Evolutionary conservation across 768 basidiomycete species (phyloP), one percentile per base, ranked within the genome.

Genomic region (Mycena venus): DNA sequence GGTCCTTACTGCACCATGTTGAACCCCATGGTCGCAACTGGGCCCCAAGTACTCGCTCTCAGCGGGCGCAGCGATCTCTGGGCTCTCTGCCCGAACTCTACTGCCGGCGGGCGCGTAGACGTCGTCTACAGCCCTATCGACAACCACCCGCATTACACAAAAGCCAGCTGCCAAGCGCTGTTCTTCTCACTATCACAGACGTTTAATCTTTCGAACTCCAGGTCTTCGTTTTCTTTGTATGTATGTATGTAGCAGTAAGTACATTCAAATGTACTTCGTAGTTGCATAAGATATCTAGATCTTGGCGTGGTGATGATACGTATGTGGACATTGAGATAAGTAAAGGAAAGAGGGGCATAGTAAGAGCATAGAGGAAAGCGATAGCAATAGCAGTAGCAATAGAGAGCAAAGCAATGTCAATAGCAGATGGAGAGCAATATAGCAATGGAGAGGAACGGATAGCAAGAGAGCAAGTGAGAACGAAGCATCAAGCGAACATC

Each of bases 401-500:
- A 75, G 40, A 68, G 66, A 79, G 63, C 65, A 78, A 68, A 79
- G 63, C 65, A 78, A 68, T 61, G 61, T 47, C 56, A 62, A 75
- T 38, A 58, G 72, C 65, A 49, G 49, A 51, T 25, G 32, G n/a
- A 62, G 56, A 70, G 60, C 63, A 69, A 78, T 67, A 72, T 31
- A 32, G 76, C 58, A 74, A 74, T 74, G 38, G 42, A 74, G 44
- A 74, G 74, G 60, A 68, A 59, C 56, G 27, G 69, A 66, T 8
- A 66, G 56, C 56, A 67, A 36, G 60, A 77, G 55, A 71, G 56
- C 51, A 76, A 68, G 47, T 63, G 44, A 49, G 68, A 23, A 73
- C n/a, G n/a, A 77, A 82, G 73, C 71, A 74, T 68, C 65, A 76
- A 79, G 62, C 73, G 68, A 77, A 55, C 40, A 47, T 71, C 53